A percentile compares a stretch with the other conserved stretches of the same genome.
Evolutionary conservation across 352 stramenopile species (phyloP).

Genomic region (Thalassiosira hispida): DNA sequence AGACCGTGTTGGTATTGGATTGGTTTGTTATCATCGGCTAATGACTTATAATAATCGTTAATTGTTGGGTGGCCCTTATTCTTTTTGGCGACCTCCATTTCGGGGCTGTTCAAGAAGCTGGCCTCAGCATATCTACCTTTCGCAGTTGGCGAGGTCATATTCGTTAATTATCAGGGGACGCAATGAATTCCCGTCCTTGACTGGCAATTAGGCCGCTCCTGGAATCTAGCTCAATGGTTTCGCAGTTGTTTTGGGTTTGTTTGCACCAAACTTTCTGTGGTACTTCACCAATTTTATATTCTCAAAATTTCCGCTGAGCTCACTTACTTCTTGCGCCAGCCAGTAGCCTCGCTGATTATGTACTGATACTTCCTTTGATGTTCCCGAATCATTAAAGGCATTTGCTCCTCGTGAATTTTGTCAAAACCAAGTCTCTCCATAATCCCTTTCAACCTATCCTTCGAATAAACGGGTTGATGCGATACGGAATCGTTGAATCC

Average conservation of each 20-base stretch:
- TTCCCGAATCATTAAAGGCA: conserved; percentile 81
- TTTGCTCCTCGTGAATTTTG: conserved; percentile 81
- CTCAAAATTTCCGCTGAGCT: too few species aligned
- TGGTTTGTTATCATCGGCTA: conserved; percentile 45
- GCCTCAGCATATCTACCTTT: conserved; percentile 1
- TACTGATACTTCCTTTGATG: conserved; percentile 84
- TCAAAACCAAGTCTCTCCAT: conserved; percentile 78
- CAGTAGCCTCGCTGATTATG: conserved; percentile 81
- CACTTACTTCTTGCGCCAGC: conserved; percentile 47
- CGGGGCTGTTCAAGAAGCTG: conserved; percentile 40
- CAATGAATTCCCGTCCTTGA: neutral
- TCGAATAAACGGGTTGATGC: conserved; percentile 66
- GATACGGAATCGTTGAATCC: conserved; percentile 74
- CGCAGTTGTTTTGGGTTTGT: too few species aligned
- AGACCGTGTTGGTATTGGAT: conserved; percentile 73
- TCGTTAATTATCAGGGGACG: conserved; percentile 3
- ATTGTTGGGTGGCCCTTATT: conserved; percentile 67
- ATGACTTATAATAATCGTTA: conserved; percentile 67
- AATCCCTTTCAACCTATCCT: conserved; percentile 68
- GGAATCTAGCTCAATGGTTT: too few species aligned
- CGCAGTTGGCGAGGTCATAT: conserved; percentile 1
- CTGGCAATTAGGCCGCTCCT: too few species aligned
- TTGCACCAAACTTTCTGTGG: too few species aligned
- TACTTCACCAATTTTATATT: too few species aligned
- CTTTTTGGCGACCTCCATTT: conserved; percentile 61